Evolutionary conservation across 108 stramenopile species (phyloP), one percentile per base, ranked within the genome.

Genomic region (Stephanodiscus triporus): DNA sequence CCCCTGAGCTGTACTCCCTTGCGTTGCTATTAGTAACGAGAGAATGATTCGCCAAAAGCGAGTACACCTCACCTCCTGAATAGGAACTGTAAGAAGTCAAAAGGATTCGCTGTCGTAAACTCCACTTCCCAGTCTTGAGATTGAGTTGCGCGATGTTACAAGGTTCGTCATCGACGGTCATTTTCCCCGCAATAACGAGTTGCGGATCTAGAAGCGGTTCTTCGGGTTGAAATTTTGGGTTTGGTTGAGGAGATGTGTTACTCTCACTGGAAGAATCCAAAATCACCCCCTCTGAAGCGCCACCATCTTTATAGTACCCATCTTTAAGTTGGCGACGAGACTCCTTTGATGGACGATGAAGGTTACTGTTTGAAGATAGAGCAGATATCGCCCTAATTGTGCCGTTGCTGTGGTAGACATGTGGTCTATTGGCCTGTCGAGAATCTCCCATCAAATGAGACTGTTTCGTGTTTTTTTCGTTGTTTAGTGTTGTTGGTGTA

Each of bases 101-200:
- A 70, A 92, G 93, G 59, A 95, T 91, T 6, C 93, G 76, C 64
- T 91, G 87, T 30, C 72, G 75, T 27, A 90, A 60, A 63, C 88
- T 91, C 93, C 93, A 95, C 55, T 87, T 68, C 9, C 85, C 78
- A 19, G 78, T 82, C 64, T 79, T 76, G 26, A 95, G 75, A 72
- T 90, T 83, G 60, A 85, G 79, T 70, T 95, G 89, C 7, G 89
- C 93, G 66, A 95, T 87, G 59, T 95, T 95, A 73, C 93, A 95
- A 40, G 87, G 78, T 1, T 80, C 87, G 56, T 92, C 87, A 55
- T 85, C 91, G 4, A 95, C 90, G 0, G 86, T 70, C 87, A 95
- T 89, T 75, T 95, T 90, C 19, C 93, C 93, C 26, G 93, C 93
- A 73, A 95, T 87, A 14, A 95, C 93, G 27, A 95, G 79, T 63